phyloP scores from a whole-genome alignment of 2,329 filamentous ascomycete species.

The Fusarium fujikuroi region DNA sequence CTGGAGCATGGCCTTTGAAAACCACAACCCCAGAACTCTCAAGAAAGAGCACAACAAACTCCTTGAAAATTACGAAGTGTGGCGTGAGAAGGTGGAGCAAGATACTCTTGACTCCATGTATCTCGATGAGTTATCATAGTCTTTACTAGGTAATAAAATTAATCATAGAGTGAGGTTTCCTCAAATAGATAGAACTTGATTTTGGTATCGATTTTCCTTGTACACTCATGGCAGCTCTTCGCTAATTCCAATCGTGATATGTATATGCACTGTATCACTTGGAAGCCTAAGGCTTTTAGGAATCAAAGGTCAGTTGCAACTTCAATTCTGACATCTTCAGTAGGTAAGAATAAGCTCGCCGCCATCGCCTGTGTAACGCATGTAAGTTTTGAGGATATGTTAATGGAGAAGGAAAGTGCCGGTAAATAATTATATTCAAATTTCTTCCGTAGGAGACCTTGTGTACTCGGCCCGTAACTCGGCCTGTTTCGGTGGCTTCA shows the following conservation, averaged over 20 bases:
- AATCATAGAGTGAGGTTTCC: neutral
- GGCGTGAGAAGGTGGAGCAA: neutral
- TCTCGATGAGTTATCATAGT: neutral
- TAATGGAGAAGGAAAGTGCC: rapidly evolving
- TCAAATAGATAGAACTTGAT: rapidly evolving
- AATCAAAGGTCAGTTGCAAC: no score
- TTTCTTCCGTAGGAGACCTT: neutral
- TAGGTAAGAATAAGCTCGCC: rapidly evolving
- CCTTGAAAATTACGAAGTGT: neutral
- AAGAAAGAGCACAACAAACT: neutral
- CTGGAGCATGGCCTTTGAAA: slow-evolving; percentile 26
- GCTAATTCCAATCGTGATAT: neutral
- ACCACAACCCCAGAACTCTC: neutral
- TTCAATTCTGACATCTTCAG: no score
- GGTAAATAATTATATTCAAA: neutral
- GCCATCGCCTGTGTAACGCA: rapidly evolving
- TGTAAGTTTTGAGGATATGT: neutral
- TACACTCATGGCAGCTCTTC: no score
- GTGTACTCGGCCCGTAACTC: rapidly evolving
- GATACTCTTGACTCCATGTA: neutral
- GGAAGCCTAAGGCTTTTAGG: no score
- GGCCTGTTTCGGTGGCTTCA: neutral
- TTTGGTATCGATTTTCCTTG: neutral
- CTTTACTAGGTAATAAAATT: neutral
- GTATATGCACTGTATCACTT: neutral